These are phyloP conservation scores for Chlorella sp. DNA, from an alignment of 139 green algal genomes.

Conservation along the genomic window DNA sequence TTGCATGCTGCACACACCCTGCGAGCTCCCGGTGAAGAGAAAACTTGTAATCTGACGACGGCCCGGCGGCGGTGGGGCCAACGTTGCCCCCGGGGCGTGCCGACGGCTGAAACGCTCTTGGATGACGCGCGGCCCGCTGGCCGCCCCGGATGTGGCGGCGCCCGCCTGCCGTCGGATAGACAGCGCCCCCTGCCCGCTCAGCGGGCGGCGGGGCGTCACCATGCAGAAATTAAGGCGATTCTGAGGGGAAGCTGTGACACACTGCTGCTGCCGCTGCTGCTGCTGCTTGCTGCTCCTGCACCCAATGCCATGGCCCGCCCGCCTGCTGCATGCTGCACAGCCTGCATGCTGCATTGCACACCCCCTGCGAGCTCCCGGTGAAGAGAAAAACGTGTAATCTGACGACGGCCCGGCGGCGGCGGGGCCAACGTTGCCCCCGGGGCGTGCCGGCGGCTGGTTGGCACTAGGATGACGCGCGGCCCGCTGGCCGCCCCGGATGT, in stretches of 20 bases:
- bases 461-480: background rate
- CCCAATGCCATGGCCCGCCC: background rate
- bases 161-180: slow-evolving; percentile 1
- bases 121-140: background rate
- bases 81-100: slow-evolving; percentile 25
- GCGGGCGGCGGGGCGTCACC: background rate
- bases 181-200: background rate
- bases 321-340: background rate
- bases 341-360: background rate
- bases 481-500: background rate
- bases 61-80: background rate
- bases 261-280: background rate
- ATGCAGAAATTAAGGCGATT: slow-evolving; percentile 44
- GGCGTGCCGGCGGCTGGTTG: background rate
- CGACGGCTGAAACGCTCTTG: background rate
- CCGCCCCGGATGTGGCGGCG: slow-evolving; percentile 18
- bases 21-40: background rate
- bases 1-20: background rate
- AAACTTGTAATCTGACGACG: slow-evolving; percentile 24
- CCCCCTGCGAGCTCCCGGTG: background rate
- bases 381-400: slow-evolving; percentile 22
- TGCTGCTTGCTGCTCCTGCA: background rate
- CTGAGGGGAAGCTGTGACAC: slow-evolving; percentile 34
- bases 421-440: slow-evolving; percentile 22
- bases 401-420: slow-evolving; percentile 3